Evolutionary conservation across 805 yeast genomes (phyloP).

Genomic region (Starmera dryadoides): DNA sequence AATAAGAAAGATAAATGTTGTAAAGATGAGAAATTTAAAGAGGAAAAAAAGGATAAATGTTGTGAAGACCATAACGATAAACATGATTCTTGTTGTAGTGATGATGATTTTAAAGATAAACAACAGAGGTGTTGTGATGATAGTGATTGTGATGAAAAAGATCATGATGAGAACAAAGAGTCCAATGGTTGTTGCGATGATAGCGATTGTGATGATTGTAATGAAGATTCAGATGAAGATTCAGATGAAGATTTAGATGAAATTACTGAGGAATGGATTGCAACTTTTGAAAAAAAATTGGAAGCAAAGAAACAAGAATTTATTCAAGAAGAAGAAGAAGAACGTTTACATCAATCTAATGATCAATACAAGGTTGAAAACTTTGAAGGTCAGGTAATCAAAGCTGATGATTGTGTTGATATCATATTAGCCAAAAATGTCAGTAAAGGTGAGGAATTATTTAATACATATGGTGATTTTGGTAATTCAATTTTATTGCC

Average conservation of each 20-base stretch:
- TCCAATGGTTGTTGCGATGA: slow-evolving; percentile 6
- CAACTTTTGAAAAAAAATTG: slow-evolving; percentile 16
- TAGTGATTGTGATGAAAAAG: neutral
- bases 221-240: slow-evolving; percentile 11
- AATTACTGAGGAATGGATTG: slow-evolving; percentile 21
- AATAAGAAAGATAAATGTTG: slow-evolving; percentile 1
- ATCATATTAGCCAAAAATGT: slow-evolving; percentile 43
- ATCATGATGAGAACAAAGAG: neutral
- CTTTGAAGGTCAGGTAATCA: slow-evolving; percentile 26
- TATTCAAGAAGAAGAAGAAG: slow-evolving; percentile 9
- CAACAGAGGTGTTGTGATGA: neutral
- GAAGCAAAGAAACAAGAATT: slow-evolving; percentile 5
- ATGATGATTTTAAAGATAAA: neutral
- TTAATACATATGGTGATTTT: slow-evolving; percentile 77
- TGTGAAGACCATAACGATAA: slow-evolving; percentile 9
- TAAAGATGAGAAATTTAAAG: neutral
- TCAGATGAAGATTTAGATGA: slow-evolving; percentile 17
- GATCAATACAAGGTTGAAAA: neutral
- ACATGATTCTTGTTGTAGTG: neutral
- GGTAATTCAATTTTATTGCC: slow-evolving; percentile 60
- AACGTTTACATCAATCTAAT: slow-evolving; percentile 8
- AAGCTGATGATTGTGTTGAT: slow-evolving; percentile 62
- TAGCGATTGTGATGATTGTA: slow-evolving; percentile 10
- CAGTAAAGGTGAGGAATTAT: slow-evolving; percentile 49
- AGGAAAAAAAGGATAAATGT: slow-evolving; percentile 3